Evolutionary conservation across 108 stramenopile genomes (phyloP), one percentile per base, ranked within the genome.

Genomic region (Cylindrotheca closterium): DNA sequence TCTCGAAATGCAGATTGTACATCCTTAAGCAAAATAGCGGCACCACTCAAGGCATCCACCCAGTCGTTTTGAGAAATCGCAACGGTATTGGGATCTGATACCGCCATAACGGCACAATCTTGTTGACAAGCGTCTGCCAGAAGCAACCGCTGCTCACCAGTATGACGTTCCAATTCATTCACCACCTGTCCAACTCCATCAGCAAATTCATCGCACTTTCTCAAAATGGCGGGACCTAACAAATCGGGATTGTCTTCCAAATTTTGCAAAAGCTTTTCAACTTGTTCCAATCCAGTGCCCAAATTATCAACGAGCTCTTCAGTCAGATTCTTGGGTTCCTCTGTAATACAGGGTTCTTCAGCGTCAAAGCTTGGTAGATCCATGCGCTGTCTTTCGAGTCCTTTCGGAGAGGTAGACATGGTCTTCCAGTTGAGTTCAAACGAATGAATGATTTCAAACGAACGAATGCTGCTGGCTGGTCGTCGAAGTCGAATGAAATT

Each of bases 161-260:
- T 61, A 28, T 86, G 81, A 42, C 66, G 52, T 25, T 81, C 79
- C 51, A 87, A 50, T 63, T 87, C 79, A n/a, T 48, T 47, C 2
- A 88, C 85, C 30, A 88, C 49, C 2, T 76, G 52, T 19, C 83
- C 77, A 32, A 88, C 60, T 7, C 64, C 73, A 70, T 87, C 88
- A 0, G 91, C 91, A 33, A 92, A 63, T 58, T 89, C 88, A n/a
- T 75, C 31, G 42, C 84, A 83, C 32, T 67, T 60, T n/a, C 91
- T 68, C 17, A 84, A 25, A 55, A 93, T 82, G 5, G 84, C 88
- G 30, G 80, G 54, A 3, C 82, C 84, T 1, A 93, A 50, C 51
- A 82, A 63, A 26, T 67, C 59, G n/a, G 31, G 37, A 27, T 85
- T 64, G 25, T 61, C 24, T 67, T 83, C 82, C 45, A 83, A 30